These are phyloP conservation scores for Fusarium sp. DNA, from an alignment of 2,329 filamentous ascomycete genomes.

Conservation along the genomic window DNA sequence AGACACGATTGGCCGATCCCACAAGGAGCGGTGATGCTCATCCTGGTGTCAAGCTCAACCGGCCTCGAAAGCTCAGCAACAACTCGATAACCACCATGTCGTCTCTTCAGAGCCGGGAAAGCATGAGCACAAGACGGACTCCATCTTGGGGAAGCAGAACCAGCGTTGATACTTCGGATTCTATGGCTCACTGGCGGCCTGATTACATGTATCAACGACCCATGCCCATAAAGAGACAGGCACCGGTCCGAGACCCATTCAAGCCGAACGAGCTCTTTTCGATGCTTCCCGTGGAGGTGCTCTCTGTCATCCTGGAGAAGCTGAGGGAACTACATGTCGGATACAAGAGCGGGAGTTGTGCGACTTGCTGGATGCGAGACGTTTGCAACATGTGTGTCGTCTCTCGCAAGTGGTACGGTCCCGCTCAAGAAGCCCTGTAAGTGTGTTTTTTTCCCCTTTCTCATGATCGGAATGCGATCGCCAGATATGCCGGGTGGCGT, in stretches of 20 bases:
- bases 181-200: constrained; percentile 35
- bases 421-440: constrained; percentile 63
- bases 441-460: constrained; percentile 32
- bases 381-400: constrained; percentile 61
- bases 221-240: constrained; percentile 33
- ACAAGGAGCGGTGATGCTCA: constrained; percentile 33
- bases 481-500: constrained; percentile 4
- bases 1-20: constrained; percentile 39
- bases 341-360: constrained; percentile 62
- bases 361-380: constrained; percentile 74
- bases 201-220: constrained; percentile 38
- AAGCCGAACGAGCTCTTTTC: constrained; percentile 63
- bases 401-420: constrained; percentile 63
- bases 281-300: constrained; percentile 67
- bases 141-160: constrained; percentile 51
- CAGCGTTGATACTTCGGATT: constrained; percentile 55
- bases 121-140: constrained; percentile 39
- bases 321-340: constrained; percentile 64
- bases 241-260: constrained; percentile 41
- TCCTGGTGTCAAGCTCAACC: constrained; percentile 44
- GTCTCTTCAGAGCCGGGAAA: constrained; percentile 45
- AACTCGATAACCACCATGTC: constrained; percentile 40
- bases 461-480: constrained; percentile 3
- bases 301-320: constrained; percentile 65
- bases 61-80: constrained; percentile 50